Evolutionary conservation across 2,329 filamentous ascomycete genomes (phyloP), one percentile per base, ranked within the genome.

Genomic region (Dryadomyces quercivorus): DNA sequence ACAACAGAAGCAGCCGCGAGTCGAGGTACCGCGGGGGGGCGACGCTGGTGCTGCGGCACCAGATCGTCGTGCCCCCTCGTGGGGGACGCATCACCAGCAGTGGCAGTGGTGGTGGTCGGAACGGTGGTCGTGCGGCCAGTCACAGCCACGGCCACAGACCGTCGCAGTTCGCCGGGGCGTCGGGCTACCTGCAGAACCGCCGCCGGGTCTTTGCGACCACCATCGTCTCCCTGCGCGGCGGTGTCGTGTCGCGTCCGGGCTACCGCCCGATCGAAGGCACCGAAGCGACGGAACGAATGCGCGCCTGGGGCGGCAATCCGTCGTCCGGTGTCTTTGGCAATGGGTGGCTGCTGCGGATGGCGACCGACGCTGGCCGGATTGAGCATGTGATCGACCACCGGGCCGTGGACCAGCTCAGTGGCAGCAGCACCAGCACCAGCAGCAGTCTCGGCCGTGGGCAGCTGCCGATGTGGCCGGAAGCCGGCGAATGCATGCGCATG

Each of bases 331-430:
- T 59, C 1, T 61, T 61, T 50, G 59, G 59, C 16, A 56, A 61
- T 31, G 56, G 56, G 6, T 61, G 59, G 59, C 53, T 59, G 13
- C 43, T 61, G 13, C 58, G 58, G 26, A 50, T 61, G 54, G 54
- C 56, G 15, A 43, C 59, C 2, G 58, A 57, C 38, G 55, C 56
- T 4, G 55, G 57, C 15, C 56, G 58, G 20, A 54, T 57, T 10
- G 22, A 51, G 22, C 57, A 59, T 34, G 48, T 45, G 7, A 53
- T 59, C 1, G 52, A 59, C 31, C 21, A 2, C 2, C 31, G 21
- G 5, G 43, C 20, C 4, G 52, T 57, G 54, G 59, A 55, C 3
- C 53, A 53, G 38, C 46, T 58, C n/a, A 44, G 31, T 52, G 55
- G 34, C 15, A 34, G 48, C 10, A 36, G 26, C 18, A n/a, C 47